phyloP scores from a whole-genome alignment of 176 grass and related monocot genomes.

The Raddia distichophylla region DNA sequence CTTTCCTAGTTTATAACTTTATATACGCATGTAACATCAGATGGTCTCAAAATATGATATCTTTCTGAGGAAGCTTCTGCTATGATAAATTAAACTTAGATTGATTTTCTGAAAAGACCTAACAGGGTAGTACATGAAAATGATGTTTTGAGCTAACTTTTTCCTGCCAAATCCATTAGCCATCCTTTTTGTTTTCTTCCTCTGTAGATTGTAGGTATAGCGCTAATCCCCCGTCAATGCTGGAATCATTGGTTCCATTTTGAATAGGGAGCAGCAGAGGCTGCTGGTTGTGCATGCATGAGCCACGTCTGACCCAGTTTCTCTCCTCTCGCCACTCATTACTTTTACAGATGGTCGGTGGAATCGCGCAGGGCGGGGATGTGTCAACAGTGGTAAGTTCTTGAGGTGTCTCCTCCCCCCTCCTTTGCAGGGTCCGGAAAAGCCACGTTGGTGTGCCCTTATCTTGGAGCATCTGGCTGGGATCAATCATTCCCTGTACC shows the following conservation, averaged over 20 bases:
- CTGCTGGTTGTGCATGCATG: conserved; percentile 32
- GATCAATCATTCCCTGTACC: conserved; percentile 52
- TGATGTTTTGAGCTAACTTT: conserved; percentile 40
- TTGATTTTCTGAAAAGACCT: conserved; percentile 1
- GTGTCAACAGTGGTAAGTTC: conserved; percentile 42
- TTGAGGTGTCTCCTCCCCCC: conserved; percentile 13
- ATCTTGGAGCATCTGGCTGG: conserved; percentile 45
- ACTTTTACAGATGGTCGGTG: conserved; percentile 52
- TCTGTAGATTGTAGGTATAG: conserved; percentile 6
- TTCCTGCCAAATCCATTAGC: background rate
- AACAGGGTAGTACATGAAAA: conserved; percentile 34
- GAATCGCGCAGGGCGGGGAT: conserved; percentile 41
- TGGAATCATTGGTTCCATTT: conserved; percentile 31
- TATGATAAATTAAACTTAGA: background rate
- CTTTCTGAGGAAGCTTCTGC: conserved; percentile 25
- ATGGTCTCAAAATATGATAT: background rate
- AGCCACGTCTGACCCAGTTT: conserved; percentile 33
- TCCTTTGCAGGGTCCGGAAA: conserved; percentile 46
- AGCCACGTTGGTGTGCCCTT: conserved; percentile 43
- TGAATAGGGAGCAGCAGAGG: background rate
- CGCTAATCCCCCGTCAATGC: background rate
- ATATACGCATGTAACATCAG: background rate
- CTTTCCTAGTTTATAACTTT: background rate
- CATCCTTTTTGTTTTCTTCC: conserved; percentile 12
- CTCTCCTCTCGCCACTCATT: conserved; percentile 26